A percentile compares a stretch with the other conserved stretches of the same genome.
phyloP scores from a whole-genome alignment of 2,329 filamentous ascomycete genomes.

The Hymenoscyphus infarciens region DNA sequence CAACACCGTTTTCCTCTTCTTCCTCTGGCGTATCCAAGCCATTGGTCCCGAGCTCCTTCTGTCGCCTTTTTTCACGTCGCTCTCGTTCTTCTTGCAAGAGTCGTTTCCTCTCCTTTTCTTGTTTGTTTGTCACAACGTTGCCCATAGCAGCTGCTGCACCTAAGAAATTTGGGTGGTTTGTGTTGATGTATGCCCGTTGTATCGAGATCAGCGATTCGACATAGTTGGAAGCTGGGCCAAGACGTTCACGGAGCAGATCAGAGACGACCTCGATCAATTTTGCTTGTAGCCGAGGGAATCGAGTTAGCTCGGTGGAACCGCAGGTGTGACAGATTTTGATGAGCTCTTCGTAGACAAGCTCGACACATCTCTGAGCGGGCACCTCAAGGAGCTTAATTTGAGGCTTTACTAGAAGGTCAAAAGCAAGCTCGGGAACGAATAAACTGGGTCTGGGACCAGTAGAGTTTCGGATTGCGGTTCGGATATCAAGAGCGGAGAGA shows the following conservation, averaged over 20 bases:
- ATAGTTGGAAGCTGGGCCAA: slow-evolving; percentile 85
- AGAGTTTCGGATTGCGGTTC: slow-evolving; percentile 96
- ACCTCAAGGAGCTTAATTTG: slow-evolving; percentile 97
- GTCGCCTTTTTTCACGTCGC: slow-evolving; percentile 74
- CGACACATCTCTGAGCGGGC: slow-evolving; percentile 92
- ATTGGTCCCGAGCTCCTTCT: slow-evolving; percentile 82
- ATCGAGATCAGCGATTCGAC: slow-evolving; percentile 97
- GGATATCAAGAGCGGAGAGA: slow-evolving; percentile 88
- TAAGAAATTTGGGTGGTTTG: slow-evolving; percentile 97
- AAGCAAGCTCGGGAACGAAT: slow-evolving; percentile 96
- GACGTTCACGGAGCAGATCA: slow-evolving; percentile 84
- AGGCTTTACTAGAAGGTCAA: slow-evolving; percentile 94
- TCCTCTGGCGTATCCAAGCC: slow-evolving; percentile 66
- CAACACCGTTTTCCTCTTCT: slow-evolving; percentile 45
- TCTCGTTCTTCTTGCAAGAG: slow-evolving; percentile 79
- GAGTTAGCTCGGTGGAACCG: slow-evolving; percentile 86
- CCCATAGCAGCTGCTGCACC: slow-evolving; percentile 97
- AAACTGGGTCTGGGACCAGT: slow-evolving; percentile 92
- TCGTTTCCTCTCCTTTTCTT: slow-evolving; percentile 85
- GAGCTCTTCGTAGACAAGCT: slow-evolving; percentile 96
- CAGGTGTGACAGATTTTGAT: slow-evolving; percentile 99
- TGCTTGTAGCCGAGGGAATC: slow-evolving; percentile 88
- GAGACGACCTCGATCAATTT: slow-evolving; percentile 98
- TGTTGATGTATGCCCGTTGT: slow-evolving; percentile 98
- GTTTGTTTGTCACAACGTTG: slow-evolving; percentile 89